These are phyloP conservation scores for Chlamydomonas applanata DNA, from an alignment of 139 green algal species.

Conservation along the genomic window DNA sequence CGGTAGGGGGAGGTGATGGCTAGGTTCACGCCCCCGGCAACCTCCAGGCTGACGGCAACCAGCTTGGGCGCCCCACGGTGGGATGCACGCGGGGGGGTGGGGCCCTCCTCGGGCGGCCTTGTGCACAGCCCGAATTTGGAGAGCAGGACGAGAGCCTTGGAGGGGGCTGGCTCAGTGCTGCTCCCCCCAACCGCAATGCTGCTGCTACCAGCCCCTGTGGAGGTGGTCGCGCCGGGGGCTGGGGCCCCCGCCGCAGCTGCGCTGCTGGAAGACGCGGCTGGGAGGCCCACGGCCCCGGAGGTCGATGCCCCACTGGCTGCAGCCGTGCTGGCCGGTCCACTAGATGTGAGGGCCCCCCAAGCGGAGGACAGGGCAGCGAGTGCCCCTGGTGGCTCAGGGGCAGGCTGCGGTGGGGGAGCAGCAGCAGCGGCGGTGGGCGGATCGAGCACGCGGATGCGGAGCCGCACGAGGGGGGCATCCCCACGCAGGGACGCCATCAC, in stretches of 20 bases:
- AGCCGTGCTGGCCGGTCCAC: too few relatives aligned
- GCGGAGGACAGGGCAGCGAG: constrained; percentile 11
- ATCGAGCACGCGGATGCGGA: constrained; percentile 37
- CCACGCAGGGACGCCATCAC: constrained; percentile 63
- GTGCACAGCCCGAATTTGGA: constrained; percentile 51
- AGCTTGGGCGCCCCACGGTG: not conserved
- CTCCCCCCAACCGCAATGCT: too few relatives aligned
- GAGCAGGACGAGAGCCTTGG: constrained; percentile 21
- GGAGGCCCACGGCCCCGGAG: too few relatives aligned
- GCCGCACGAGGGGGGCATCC: constrained; percentile 55
- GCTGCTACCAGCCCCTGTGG: too few relatives aligned
- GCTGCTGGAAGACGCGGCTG: too few relatives aligned
- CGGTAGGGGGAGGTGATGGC: constrained; percentile 40
- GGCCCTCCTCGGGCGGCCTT: constrained; percentile 8
- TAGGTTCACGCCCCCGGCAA: constrained; percentile 65
- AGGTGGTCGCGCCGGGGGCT: too few relatives aligned
- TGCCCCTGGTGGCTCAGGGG: constrained; percentile 17
- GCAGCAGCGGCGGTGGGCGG: constrained; percentile 1
- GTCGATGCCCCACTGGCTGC: too few relatives aligned
- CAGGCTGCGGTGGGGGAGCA: too few relatives aligned
- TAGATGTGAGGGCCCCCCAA: not conserved
- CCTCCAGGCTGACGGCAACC: constrained; percentile 50
- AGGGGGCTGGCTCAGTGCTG: too few relatives aligned
- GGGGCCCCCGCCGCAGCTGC: too few relatives aligned
- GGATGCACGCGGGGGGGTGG: not conserved